These are phyloP conservation scores for Astrocystis sublimbata DNA, from an alignment of 495 filamentous ascomycete species.

Conservation along the genomic window DNA sequence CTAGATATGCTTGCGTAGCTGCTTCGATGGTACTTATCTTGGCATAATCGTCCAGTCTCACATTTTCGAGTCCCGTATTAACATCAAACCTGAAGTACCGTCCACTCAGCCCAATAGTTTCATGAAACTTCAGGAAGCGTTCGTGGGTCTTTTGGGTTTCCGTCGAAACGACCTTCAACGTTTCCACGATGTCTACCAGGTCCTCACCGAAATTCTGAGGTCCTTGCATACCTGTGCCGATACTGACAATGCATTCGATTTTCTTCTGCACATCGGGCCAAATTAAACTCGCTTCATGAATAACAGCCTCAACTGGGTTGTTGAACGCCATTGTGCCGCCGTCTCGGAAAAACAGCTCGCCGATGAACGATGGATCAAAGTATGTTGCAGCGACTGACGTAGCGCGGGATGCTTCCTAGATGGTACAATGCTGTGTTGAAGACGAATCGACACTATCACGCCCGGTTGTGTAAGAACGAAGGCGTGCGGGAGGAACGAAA, in stretches of 20 bases:
- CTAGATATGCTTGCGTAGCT: no score
- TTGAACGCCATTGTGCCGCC: not conserved
- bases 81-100: not conserved
- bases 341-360: no score
- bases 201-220: not conserved
- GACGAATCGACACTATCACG: not conserved
- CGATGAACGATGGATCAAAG: no score
- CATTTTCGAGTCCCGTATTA: not conserved
- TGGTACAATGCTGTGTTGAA: not conserved
- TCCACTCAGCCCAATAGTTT: not conserved
- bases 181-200: not conserved
- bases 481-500: no score
- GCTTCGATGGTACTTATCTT: no score
- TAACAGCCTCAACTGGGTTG: no score
- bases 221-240: not conserved
- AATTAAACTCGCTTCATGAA: no score
- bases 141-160: not conserved
- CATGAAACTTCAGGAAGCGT: not conserved
- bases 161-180: not conserved
- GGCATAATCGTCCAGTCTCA: not conserved
- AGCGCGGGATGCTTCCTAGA: not conserved
- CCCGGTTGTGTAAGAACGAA: not conserved
- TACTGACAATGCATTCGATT: not conserved
- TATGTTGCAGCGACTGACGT: constrained; percentile 22
- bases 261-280: not conserved